These are phyloP conservation scores for Capronia americana DNA, from an alignment of 2,329 filamentous ascomycete genomes.

Conservation along the genomic window DNA sequence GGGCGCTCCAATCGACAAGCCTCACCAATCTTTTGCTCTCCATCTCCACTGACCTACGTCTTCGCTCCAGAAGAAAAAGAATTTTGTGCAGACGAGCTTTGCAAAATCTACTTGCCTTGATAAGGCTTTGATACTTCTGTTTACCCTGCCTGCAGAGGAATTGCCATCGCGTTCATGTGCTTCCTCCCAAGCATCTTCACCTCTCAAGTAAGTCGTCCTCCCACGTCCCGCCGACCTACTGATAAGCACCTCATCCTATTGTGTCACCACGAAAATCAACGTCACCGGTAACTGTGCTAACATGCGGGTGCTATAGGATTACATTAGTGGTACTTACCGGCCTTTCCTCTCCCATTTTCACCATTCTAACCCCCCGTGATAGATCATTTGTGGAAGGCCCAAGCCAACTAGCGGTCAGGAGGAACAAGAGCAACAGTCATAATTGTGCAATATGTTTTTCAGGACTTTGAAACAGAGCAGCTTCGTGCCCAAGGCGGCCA, in stretches of 20 bases:
- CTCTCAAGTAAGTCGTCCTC: constrained; percentile 71
- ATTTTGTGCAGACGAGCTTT: constrained; percentile 27
- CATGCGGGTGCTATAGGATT: constrained; percentile 57
- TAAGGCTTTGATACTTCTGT: constrained; percentile 22
- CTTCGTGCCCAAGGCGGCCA: constrained; percentile 54
- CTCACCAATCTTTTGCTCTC: constrained; percentile 27
- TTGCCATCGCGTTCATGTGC: constrained; percentile 63
- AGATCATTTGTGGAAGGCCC: constrained; percentile 74
- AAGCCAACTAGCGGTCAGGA: constrained; percentile 61
- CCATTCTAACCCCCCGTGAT: constrained; percentile 36
- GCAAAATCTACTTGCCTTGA: constrained; percentile 24
- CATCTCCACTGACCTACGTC: constrained; percentile 27
- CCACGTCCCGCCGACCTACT: constrained; percentile 32
- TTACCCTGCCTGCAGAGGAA: constrained; percentile 23
- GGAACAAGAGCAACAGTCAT: constrained; percentile 39
- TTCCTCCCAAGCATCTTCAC: constrained; percentile 76
- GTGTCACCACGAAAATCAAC: constrained; percentile 30
- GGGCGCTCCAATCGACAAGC: constrained; percentile 14
- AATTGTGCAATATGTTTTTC: constrained; percentile 59
- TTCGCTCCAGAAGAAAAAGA: constrained; percentile 25
- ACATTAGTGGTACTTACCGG: constrained; percentile 64
- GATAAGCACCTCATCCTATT: constrained; percentile 31
- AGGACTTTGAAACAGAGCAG: constrained; percentile 61
- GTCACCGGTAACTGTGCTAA: constrained; percentile 44
- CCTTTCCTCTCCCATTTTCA: constrained; percentile 22